Evolutionary conservation across 2,329 filamentous ascomycete genomes (phyloP).

Genomic region (Neofusicoccum kwambonambiense): DNA sequence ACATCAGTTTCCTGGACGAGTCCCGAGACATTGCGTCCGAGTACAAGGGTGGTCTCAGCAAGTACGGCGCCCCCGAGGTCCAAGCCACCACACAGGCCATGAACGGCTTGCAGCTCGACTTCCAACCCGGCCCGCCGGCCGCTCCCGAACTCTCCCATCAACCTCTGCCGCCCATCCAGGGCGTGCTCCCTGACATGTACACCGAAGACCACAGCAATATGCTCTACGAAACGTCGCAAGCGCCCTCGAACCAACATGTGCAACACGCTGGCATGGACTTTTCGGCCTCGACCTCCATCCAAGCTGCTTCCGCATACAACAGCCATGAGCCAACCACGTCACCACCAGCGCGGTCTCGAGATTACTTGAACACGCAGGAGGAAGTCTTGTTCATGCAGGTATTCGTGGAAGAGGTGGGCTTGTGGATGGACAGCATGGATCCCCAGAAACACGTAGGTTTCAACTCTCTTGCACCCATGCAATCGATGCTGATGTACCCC

Average conservation of each 20-base stretch:
- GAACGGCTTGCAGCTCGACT: constrained; percentile 33
- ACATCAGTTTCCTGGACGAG: constrained; percentile 80
- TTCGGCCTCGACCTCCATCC: constrained; percentile 28
- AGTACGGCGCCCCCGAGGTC: constrained; percentile 60
- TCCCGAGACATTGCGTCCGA: constrained; percentile 87
- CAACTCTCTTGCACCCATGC: constrained; percentile 21
- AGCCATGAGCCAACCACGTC: constrained; percentile 41
- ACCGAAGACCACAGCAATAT: constrained; percentile 43
- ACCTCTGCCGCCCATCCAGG: constrained; percentile 52
- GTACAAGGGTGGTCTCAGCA: constrained; percentile 74
- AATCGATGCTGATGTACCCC: constrained; percentile 12
- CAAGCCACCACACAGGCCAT: constrained; percentile 22
- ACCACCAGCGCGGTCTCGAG: constrained; percentile 46
- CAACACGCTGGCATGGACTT: constrained; percentile 30
- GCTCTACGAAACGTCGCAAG: constrained; percentile 38
- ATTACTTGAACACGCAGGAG: constrained; percentile 70
- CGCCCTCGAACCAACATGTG: constrained; percentile 33
- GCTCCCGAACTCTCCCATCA: constrained; percentile 42
- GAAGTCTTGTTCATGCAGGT: constrained; percentile 89
- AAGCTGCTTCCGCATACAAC: constrained; percentile 25
- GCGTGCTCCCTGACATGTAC: constrained; percentile 49
- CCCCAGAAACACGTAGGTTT: constrained; percentile 66
- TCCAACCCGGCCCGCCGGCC: constrained; percentile 26
- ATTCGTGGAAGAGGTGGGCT: constrained; percentile 83
- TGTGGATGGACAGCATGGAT: constrained; percentile 95